These are phyloP conservation scores for Phialocephala subalpina DNA, from an alignment of 2,329 filamentous ascomycete genomes.

Conservation along the genomic window DNA sequence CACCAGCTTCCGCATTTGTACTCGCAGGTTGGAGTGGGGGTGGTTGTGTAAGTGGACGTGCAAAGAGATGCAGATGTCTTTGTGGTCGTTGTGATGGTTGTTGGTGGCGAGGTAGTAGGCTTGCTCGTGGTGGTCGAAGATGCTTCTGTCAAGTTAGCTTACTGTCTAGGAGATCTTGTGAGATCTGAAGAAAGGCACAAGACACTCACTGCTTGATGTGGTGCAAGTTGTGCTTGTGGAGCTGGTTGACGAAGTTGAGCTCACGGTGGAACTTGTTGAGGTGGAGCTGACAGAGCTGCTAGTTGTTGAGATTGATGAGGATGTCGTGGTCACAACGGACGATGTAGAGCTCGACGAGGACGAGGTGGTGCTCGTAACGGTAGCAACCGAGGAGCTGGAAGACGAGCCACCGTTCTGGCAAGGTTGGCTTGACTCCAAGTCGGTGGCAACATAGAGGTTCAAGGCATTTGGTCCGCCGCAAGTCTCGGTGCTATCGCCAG, in stretches of 20 bases:
- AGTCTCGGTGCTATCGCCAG: slow-evolving; percentile 43
- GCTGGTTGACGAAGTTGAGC: too few species aligned
- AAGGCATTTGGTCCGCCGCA: slow-evolving; percentile 47
- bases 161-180: slow-evolving; percentile 21
- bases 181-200: slow-evolving; percentile 7
- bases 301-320: neutral
- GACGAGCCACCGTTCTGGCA: slow-evolving; percentile 45
- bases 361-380: slow-evolving; percentile 6
- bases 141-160: slow-evolving; percentile 14
- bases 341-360: neutral
- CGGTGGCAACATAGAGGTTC: slow-evolving; percentile 53
- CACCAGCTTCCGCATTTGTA: slow-evolving; percentile 64
- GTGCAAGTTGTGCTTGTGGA: slow-evolving; percentile 1
- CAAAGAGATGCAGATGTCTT: slow-evolving; percentile 53
- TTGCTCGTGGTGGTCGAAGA: slow-evolving; percentile 21
- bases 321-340: neutral
- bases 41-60: slow-evolving; percentile 49
- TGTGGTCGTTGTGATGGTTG: slow-evolving; percentile 18
- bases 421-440: slow-evolving; percentile 58
- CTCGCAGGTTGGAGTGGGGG: slow-evolving; percentile 57
- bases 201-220: neutral
- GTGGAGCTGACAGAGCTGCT: slow-evolving; percentile 8
- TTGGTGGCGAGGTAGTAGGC: slow-evolving; percentile 19
- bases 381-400: slow-evolving; percentile 36
- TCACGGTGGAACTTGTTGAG: too few species aligned